These are phyloP conservation scores for Desmodesmus armatus DNA, from an alignment of 139 green algal genomes.

Conservation along the genomic window DNA sequence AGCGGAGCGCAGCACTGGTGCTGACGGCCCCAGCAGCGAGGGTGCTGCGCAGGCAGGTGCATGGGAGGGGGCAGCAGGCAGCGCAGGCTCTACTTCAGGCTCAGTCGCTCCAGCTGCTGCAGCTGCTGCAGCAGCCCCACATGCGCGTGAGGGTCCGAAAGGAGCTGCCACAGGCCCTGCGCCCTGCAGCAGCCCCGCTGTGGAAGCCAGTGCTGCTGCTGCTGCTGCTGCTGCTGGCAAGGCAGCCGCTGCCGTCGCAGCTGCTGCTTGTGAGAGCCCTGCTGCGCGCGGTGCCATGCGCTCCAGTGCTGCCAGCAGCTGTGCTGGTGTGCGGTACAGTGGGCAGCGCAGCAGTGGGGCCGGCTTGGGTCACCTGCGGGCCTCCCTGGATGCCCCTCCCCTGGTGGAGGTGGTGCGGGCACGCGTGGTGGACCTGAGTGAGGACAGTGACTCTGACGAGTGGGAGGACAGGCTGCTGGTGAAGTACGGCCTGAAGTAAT, in stretches of 20 bases:
- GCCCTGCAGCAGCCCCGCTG: not conserved
- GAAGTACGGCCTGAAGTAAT: conserved; percentile 40
- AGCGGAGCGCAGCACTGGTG: not conserved
- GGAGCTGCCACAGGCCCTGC: not conserved
- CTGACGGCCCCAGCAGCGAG: not conserved
- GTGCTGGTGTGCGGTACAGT: not conserved
- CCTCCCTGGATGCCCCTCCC: conserved; percentile 1
- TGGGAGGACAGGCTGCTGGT: conserved; percentile 32
- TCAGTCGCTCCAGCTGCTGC: not conserved
- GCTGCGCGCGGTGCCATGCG: not conserved
- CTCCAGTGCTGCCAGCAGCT: not conserved
- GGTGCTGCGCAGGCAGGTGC: not conserved
- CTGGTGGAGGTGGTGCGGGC: conserved; percentile 30
- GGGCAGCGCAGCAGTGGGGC: not conserved
- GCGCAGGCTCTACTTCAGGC: not conserved
- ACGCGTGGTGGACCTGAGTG: conserved; percentile 18
- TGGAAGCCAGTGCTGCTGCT: not conserved
- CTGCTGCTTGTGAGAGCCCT: not conserved
- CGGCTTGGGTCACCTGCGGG: not conserved
- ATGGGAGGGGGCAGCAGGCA: not conserved
- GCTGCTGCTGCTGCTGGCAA: not conserved
- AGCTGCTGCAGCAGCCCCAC: conserved; percentile 3
- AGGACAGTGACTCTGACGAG: conserved; percentile 32
- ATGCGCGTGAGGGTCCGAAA: too few relatives aligned
- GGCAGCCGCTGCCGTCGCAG: not conserved